Evolutionary conservation across 2,329 filamentous ascomycete genomes (phyloP).

Genomic region (Aureobasidium namibiae): DNA sequence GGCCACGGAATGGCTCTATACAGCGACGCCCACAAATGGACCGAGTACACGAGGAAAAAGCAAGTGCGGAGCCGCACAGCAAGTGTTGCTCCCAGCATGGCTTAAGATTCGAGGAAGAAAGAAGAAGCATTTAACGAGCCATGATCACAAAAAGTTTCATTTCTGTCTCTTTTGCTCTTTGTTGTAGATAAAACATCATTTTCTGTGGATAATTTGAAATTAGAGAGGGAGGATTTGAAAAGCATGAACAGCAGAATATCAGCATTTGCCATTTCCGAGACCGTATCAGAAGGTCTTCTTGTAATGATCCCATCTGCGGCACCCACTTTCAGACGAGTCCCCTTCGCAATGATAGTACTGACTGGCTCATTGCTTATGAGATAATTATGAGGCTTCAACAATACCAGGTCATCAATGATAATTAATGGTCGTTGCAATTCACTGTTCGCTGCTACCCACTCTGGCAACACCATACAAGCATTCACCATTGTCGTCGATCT

Average conservation of each 20-base stretch:
- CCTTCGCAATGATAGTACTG: too few species aligned
- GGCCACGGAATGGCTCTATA: conserved; percentile 4
- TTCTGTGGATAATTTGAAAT: neutral
- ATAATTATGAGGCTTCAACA: neutral
- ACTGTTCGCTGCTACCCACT: neutral
- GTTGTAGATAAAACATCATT: neutral
- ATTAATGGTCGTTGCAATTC: neutral
- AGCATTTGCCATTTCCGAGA: neutral
- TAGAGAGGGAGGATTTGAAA: neutral
- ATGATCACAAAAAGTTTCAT: conserved; percentile 3
- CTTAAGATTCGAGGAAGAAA: neutral
- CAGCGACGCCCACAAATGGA: conserved; percentile 3
- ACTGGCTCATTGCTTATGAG: too few species aligned
- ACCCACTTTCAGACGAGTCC: too few species aligned
- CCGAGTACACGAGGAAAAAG: conserved; percentile 6
- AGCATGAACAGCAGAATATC: neutral
- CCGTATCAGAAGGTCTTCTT: neutral
- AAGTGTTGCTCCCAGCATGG: conserved; percentile 8
- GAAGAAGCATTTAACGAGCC: neutral
- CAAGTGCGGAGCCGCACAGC: conserved; percentile 3
- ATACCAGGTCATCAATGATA: too few species aligned
- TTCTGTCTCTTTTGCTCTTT: neutral
- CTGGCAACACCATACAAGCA: neutral
- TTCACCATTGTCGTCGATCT: neutral
- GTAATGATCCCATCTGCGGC: too few species aligned